Evolutionary conservation across 306 rosid genomes (phyloP).

Genomic region (Acacia melanoxylon): DNA sequence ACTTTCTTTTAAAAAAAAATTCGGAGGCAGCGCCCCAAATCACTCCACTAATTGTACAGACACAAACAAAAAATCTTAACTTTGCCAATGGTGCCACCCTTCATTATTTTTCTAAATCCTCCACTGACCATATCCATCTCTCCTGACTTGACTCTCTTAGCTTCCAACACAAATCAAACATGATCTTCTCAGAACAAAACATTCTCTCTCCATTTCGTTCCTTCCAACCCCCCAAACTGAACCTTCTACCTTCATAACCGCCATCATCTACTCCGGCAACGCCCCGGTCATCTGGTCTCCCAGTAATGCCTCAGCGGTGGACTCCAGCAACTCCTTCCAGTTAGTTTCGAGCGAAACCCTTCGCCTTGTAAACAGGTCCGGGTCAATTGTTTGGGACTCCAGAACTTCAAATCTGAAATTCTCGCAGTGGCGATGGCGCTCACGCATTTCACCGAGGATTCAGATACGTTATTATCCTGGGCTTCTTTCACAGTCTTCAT

Average conservation of each 20-base stretch:
- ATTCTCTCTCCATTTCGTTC: slow-evolving; percentile 54
- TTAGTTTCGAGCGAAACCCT: slow-evolving; percentile 57
- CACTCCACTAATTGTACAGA: no score
- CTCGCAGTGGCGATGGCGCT: no score
- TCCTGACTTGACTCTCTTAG: slow-evolving; percentile 54
- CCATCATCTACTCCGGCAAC: slow-evolving; percentile 53
- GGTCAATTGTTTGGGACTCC: slow-evolving; percentile 57
- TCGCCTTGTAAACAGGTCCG: slow-evolving; percentile 60
- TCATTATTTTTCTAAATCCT: no score
- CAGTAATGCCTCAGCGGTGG: slow-evolving; percentile 40
- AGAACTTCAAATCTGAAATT: slow-evolving; percentile 34
- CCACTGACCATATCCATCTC: no score
- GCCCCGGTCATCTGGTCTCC: slow-evolving; percentile 69
- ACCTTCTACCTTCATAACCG: slow-evolving; percentile 53
- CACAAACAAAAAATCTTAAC: no score
- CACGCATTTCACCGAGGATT: no score
- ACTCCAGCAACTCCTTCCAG: slow-evolving; percentile 49
- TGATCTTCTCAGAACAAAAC: slow-evolving; percentile 47
- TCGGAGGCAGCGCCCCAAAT: no score
- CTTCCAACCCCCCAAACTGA: slow-evolving; percentile 50
- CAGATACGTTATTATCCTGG: no score
- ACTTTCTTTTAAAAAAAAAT: no score
- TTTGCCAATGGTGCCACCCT: no score
- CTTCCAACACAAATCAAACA: slow-evolving; percentile 38
- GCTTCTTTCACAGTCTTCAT: no score